A percentile compares a stretch with the other conserved stretches of the same genome.
Conservation (phyloP, 83 land plant species). For the Picea abies region DNA sequence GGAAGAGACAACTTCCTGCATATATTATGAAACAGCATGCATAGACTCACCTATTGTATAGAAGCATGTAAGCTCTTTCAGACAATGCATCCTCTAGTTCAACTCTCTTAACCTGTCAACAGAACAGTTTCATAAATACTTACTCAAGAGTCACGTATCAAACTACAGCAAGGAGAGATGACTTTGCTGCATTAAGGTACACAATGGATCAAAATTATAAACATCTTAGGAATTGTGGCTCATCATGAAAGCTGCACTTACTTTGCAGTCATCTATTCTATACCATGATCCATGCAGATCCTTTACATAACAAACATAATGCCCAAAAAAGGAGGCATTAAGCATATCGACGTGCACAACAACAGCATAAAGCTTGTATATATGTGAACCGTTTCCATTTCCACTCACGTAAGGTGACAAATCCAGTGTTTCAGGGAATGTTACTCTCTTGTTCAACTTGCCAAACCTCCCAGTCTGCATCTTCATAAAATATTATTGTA, state of each 20-base stretch:
- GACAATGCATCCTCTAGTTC: slow-evolving; percentile 80
- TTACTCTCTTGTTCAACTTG: slow-evolving; percentile 85
- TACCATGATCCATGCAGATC: slow-evolving; percentile 82
- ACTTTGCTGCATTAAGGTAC: neutral
- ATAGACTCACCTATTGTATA: slow-evolving; percentile 69
- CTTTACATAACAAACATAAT: slow-evolving; percentile 86
- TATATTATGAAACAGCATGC: no score
- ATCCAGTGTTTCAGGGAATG: slow-evolving; percentile 81
- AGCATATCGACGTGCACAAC: slow-evolving; percentile 96
- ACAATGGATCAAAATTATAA: neutral
- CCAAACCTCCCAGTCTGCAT: slow-evolving; percentile 95
- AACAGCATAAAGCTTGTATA: slow-evolving; percentile 88
- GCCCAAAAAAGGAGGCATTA: slow-evolving; percentile 97
- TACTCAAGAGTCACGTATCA: neutral
- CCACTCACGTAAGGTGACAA: slow-evolving; percentile 81
- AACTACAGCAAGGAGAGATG: neutral
- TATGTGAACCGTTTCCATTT: slow-evolving; percentile 41
- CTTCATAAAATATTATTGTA: neutral
- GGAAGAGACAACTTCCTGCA: neutral
- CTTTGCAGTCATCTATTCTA: slow-evolving; percentile 90
- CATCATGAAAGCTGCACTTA: slow-evolving; percentile 17
- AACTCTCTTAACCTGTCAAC: slow-evolving; percentile 68
- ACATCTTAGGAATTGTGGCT: neutral
- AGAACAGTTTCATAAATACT: neutral
- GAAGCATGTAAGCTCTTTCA: slow-evolving; percentile 91